Conservation (phyloP, 441 rosid genomes). For the Erodium texanum region DNA sequence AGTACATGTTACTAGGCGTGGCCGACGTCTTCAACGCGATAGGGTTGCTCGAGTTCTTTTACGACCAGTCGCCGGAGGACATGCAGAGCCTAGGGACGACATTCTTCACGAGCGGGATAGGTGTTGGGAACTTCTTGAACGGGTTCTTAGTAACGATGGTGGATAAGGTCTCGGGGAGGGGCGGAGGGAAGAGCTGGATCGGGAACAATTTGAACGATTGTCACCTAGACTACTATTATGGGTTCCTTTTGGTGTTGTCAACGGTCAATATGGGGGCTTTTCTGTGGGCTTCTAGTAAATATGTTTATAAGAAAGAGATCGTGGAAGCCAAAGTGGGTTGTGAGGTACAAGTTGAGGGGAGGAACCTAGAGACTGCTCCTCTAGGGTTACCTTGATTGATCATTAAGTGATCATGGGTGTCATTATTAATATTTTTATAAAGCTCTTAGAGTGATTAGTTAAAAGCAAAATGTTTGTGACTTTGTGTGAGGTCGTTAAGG, state of each 20-base stretch:
- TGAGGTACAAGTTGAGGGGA: not conserved
- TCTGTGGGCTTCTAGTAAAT: not conserved
- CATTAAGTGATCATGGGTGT: too few relatives aligned
- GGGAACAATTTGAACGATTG: slow-evolving; percentile 70
- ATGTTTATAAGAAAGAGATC: not conserved
- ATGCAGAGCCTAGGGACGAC: slow-evolving; percentile 92
- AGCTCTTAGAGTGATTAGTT: too few relatives aligned
- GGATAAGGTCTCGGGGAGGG: slow-evolving; percentile 38
- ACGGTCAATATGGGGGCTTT: not conserved
- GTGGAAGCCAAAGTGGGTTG: not conserved
- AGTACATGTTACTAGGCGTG: slow-evolving; percentile 63
- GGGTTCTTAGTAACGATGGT: slow-evolving; percentile 61
- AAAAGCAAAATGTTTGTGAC: too few relatives aligned
- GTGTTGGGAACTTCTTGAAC: slow-evolving; percentile 60
- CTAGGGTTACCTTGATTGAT: not conserved
- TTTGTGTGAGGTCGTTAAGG: too few relatives aligned
- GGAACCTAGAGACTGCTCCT: not conserved
- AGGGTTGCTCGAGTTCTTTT: slow-evolving; percentile 75
- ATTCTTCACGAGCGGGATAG: slow-evolving; percentile 45
- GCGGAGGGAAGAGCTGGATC: slow-evolving; percentile 63
- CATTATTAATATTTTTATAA: too few relatives aligned
- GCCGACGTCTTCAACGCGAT: slow-evolving; percentile 77
- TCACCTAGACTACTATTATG: slow-evolving; percentile 66
- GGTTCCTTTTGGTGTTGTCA: slow-evolving; percentile 46
- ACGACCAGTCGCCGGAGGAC: slow-evolving; percentile 86